Evolutionary conservation across 1,284 basidiomycete species (phyloP).

Genomic region (Boletus smithii): DNA sequence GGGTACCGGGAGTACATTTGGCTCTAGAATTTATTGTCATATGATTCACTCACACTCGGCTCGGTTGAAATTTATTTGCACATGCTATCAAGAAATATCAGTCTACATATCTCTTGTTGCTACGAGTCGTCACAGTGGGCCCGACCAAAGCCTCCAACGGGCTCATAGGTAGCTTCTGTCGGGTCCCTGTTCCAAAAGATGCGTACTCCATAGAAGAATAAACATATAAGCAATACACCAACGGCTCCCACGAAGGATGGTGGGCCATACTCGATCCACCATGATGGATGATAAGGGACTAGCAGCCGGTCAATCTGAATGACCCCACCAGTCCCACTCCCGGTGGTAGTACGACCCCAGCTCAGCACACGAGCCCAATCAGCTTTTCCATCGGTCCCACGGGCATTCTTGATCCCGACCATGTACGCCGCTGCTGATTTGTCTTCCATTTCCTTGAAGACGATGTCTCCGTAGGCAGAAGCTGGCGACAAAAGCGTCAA

Average conservation of each 20-base stretch:
- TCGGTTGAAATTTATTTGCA: no score
- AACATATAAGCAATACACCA: conserved; percentile 56
- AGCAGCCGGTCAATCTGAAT: conserved; percentile 84
- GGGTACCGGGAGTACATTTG: no score
- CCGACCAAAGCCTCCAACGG: conserved; percentile 70
- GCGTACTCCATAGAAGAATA: conserved; percentile 71
- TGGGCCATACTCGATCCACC: conserved; percentile 70
- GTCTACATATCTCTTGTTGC: conserved; percentile 16
- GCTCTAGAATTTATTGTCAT: conserved; percentile 6
- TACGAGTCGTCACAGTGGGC: conserved; percentile 52
- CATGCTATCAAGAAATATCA: conserved; percentile 9
- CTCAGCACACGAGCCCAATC: conserved; percentile 77
- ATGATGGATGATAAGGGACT: conserved; percentile 81
- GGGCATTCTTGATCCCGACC: conserved; percentile 88
- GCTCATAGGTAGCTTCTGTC: conserved; percentile 82
- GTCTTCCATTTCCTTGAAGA: conserved; percentile 64
- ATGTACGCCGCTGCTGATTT: conserved; percentile 48
- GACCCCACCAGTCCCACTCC: conserved; percentile 75
- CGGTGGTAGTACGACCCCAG: conserved; percentile 80
- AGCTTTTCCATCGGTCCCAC: conserved; percentile 65
- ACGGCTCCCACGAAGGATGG: conserved; percentile 56
- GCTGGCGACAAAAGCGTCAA: conserved; percentile 62
- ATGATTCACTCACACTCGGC: conserved; percentile 18
- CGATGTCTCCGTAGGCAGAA: conserved; percentile 75
- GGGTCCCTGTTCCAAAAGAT: conserved; percentile 66